phyloP scores from a whole-genome alignment of 306 rosid genomes.

The Quercus cerris region DNA sequence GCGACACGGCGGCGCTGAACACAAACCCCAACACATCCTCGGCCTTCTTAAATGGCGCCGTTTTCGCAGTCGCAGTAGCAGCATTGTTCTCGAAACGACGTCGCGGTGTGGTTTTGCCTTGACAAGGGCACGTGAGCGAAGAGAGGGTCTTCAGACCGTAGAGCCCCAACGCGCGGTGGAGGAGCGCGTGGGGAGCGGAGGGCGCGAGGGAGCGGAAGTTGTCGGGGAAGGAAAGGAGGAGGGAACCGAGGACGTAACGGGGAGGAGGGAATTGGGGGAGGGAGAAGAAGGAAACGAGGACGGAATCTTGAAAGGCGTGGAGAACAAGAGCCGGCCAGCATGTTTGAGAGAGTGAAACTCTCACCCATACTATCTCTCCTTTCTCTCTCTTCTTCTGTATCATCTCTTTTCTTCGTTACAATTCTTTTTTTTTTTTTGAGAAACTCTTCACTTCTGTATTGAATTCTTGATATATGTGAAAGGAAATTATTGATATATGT shows the following conservation, averaged over 20 bases:
- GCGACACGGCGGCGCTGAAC: constrained; percentile 24
- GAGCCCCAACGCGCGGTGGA: constrained; percentile 27
- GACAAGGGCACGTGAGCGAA: constrained; percentile 22
- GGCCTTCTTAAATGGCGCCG: constrained; percentile 1
- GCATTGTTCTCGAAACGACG: too few relatives aligned
- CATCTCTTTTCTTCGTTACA: background rate
- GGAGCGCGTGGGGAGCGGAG: background rate
- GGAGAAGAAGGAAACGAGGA: constrained; percentile 32
- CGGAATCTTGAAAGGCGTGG: background rate
- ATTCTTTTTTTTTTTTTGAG: too few relatives aligned
- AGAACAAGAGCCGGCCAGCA: constrained; percentile 33
- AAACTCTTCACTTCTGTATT: too few relatives aligned
- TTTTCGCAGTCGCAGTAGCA: background rate
- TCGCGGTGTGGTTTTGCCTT: too few relatives aligned
- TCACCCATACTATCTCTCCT: constrained; percentile 42
- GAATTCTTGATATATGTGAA: too few relatives aligned
- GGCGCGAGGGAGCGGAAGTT: background rate
- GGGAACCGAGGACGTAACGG: constrained; percentile 8
- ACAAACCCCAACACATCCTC: constrained; percentile 31
- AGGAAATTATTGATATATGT: too few relatives aligned
- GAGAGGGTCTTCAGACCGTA: constrained; percentile 19
- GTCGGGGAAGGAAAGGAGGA: constrained; percentile 24
- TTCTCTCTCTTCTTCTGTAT: background rate
- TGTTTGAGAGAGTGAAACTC: constrained; percentile 6
- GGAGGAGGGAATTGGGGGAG: background rate